phyloP scores from a whole-genome alignment of 441 rosid species.

The Pelargonium citronellum region DNA sequence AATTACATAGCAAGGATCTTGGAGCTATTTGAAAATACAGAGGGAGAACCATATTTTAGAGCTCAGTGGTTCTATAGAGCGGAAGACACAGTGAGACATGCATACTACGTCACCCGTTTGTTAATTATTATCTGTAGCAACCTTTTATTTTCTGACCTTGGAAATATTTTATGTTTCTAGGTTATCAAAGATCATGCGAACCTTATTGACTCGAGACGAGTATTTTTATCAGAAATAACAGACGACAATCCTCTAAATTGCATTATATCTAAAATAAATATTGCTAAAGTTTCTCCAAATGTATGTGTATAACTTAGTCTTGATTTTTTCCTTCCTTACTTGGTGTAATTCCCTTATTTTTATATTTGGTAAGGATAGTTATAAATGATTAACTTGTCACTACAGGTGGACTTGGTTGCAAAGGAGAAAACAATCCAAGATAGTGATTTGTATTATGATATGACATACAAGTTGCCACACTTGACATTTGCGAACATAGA shows the following conservation, averaged over 20 bases:
- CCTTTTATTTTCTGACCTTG: neutral
- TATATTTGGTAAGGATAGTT: neutral
- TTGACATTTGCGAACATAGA: constrained; percentile 43
- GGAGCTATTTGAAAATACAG: constrained; percentile 23
- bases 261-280: constrained; percentile 13
- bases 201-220: constrained; percentile 16
- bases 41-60: constrained; percentile 20
- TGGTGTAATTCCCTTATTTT: neutral
- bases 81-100: constrained; percentile 27
- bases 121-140: neutral
- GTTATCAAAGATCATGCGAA: constrained; percentile 13
- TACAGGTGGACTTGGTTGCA: constrained; percentile 15
- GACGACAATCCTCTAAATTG: constrained; percentile 22
- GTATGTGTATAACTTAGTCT: constrained; percentile 12
- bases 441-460: constrained; percentile 32
- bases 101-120: neutral
- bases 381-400: neutral
- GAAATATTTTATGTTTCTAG: neutral
- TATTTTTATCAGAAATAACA: constrained; percentile 19
- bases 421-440: constrained; percentile 18
- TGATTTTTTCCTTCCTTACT: too few relatives aligned
- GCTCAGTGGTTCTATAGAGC: constrained; percentile 33
- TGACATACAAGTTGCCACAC: constrained; percentile 43
- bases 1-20: constrained; percentile 27
- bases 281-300: constrained; percentile 23